Percentiles rank a stretch among this genome's conserved stretches.
Conservation (phyloP, 2,329 filamentous ascomycete genomes). For the Diaporthe sp. region DNA sequence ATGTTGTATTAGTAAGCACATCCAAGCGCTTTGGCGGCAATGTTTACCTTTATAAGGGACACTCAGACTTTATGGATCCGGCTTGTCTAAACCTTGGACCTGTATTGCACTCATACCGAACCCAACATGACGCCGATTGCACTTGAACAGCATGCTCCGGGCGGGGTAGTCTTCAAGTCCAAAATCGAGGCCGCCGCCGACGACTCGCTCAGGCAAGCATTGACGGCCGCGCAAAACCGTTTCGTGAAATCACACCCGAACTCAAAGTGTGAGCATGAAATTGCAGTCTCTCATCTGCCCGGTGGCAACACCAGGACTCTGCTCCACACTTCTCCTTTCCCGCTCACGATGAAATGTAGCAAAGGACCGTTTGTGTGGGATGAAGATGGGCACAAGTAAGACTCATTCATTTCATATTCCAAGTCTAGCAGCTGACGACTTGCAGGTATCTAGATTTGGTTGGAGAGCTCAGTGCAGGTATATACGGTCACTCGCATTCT, state of each 20-base stretch:
- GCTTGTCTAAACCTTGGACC: too few species aligned
- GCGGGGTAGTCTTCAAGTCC: neutral
- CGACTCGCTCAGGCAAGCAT: neutral
- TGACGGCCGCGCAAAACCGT: neutral
- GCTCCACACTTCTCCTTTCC: conserved; percentile 53
- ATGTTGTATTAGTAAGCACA: too few species aligned
- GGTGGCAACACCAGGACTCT: conserved; percentile 45
- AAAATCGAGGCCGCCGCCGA: neutral
- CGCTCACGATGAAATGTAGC: conserved; percentile 52
- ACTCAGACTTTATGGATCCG: too few species aligned
- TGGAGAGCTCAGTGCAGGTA: conserved; percentile 71
- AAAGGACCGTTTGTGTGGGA: conserved; percentile 50
- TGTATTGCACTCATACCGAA: neutral
- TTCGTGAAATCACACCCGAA: neutral
- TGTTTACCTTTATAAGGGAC: too few species aligned
- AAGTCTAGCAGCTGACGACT: neutral
- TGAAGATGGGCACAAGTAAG: conserved; percentile 51
- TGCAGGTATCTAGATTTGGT: conserved; percentile 68
- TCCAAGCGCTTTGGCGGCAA: too few species aligned
- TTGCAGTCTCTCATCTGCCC: conserved; percentile 35
- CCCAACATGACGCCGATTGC: neutral
- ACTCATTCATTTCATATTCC: fast-evolving
- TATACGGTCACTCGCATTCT: conserved; percentile 74
- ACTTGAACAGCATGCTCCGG: neutral
- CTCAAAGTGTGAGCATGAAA: neutral